Conservation (phyloP, 257 asterid genomes). For the Przewalskia tangutica region DNA sequence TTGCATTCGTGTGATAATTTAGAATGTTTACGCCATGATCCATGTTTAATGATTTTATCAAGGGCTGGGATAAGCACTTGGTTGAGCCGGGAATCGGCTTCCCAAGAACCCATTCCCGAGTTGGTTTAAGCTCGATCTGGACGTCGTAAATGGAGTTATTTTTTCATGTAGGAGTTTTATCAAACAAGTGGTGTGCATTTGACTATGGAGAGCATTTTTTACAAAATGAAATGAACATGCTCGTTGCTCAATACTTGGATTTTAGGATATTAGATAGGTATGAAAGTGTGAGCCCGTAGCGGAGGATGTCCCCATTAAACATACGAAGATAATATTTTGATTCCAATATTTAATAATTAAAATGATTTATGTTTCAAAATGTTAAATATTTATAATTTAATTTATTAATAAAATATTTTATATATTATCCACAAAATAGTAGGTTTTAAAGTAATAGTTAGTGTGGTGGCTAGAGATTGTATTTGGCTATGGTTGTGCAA, state of each 20-base stretch:
- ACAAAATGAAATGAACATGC: background rate
- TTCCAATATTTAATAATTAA: background rate
- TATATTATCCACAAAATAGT: background rate
- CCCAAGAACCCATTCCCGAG: constrained; percentile 90
- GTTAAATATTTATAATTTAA: background rate
- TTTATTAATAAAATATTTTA: background rate
- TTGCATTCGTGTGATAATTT: constrained; percentile 84
- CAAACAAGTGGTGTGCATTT: constrained; percentile 1
- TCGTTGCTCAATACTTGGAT: background rate
- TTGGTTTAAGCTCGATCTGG: constrained; percentile 13
- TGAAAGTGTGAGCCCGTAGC: no score
- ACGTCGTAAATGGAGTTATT: constrained; percentile 1
- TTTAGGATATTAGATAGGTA: background rate
- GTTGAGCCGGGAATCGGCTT: constrained; percentile 88
- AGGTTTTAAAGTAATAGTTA: background rate
- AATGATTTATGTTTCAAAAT: background rate
- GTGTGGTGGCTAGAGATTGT: background rate
- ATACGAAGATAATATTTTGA: background rate
- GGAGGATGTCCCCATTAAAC: no score
- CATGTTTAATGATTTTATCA: constrained; percentile 78
- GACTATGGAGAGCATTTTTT: background rate
- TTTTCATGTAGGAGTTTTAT: background rate
- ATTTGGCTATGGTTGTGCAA: background rate
- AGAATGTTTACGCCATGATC: constrained; percentile 94
- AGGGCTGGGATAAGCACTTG: constrained; percentile 67